These are phyloP conservation scores for Galeopsis tetrahit DNA, from an alignment of 257 asterid species.

Conservation along the genomic window DNA sequence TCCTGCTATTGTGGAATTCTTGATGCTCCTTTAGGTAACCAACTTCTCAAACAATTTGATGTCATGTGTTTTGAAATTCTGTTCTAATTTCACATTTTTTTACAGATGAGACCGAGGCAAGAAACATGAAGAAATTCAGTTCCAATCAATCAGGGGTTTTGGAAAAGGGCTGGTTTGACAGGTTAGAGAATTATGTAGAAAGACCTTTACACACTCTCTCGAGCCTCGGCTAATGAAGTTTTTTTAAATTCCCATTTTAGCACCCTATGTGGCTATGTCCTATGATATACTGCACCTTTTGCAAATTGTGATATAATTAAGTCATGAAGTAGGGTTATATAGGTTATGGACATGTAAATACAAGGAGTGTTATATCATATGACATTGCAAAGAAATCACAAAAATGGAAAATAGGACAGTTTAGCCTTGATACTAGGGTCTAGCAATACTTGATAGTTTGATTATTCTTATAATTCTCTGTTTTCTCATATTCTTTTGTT, in stretches of 20 bases:
- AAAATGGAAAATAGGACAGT: background rate
- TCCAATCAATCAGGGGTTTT: conserved; percentile 27
- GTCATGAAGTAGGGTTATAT: conserved; percentile 20
- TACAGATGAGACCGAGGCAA: conserved; percentile 35
- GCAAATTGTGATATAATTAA: conserved; percentile 26
- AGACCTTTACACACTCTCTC: conserved; percentile 31
- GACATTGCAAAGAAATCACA: background rate
- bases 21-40: conserved; percentile 48
- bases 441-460: background rate
- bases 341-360: conserved; percentile 31
- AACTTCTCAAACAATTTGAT: conserved; percentile 31
- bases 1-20: conserved; percentile 33
- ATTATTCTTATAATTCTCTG: no score
- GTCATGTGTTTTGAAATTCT: background rate
- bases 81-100: conserved; percentile 2
- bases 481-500: no score
- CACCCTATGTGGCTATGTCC: background rate
- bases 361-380: background rate
- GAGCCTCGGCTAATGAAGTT: conserved; percentile 3
- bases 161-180: conserved; percentile 27
- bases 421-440: background rate
- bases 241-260: conserved; percentile 26
- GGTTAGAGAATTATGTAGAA: conserved; percentile 37
- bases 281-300: conserved; percentile 24
- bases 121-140: conserved; percentile 32